These are phyloP conservation scores for Fusarium oxysporum DNA, from an alignment of 2,329 filamentous ascomycete genomes.

Conservation along the genomic window DNA sequence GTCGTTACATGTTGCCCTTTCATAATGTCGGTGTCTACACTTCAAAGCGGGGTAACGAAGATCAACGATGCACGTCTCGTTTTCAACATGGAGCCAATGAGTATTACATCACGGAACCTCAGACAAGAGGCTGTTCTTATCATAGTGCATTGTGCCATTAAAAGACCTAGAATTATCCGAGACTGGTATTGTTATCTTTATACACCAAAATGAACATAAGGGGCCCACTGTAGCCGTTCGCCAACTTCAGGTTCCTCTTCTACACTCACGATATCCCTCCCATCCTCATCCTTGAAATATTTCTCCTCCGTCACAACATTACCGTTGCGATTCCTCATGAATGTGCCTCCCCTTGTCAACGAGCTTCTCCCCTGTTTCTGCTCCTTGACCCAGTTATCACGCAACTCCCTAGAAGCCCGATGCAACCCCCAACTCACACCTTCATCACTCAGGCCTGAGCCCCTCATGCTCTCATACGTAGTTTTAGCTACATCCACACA, in stretches of 20 bases:
- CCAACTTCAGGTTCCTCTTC: neutral
- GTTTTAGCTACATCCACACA: neutral
- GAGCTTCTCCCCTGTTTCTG: accelerated
- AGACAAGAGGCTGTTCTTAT: neutral
- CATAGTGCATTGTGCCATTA: neutral
- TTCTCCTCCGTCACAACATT: no score
- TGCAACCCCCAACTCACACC: accelerated
- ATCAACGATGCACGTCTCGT: neutral
- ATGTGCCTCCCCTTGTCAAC: accelerated
- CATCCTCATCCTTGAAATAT: no score
- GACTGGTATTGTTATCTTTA: neutral
- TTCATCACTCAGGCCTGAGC: accelerated
- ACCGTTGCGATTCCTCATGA: accelerated
- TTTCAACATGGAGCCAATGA: neutral
- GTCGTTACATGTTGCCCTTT: neutral
- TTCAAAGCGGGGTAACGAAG: neutral
- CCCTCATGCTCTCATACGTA: neutral
- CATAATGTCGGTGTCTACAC: accelerated
- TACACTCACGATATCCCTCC: neutral
- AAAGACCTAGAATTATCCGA: no score
- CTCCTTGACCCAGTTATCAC: neutral
- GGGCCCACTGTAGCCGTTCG: accelerated
- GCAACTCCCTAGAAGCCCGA: accelerated
- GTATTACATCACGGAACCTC: no score
- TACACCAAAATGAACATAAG: neutral